A percentile compares a stretch with the other conserved stretches of the same genome.
phyloP scores from a whole-genome alignment of 169 alveolate species.

The Cardiosporidium cionae region DNA sequence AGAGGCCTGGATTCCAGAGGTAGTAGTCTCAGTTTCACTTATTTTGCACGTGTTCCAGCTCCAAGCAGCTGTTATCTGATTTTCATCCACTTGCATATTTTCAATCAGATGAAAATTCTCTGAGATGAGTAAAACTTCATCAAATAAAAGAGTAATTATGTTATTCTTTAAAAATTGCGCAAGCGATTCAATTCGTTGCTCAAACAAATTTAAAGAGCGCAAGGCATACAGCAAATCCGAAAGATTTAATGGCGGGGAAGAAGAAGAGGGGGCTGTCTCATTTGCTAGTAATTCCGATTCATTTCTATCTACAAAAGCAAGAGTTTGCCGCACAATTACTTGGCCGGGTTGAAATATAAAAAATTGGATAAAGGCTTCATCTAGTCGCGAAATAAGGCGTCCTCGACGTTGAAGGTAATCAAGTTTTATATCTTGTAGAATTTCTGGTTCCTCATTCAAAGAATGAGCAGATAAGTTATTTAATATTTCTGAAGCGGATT shows the following conservation, averaged over 20 bases:
- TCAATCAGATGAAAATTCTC: not conserved
- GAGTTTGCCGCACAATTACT: not conserved
- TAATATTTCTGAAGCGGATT: not conserved
- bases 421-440: not conserved
- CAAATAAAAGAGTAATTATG: not conserved
- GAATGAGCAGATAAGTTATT: not conserved
- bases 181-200: not conserved
- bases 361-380: not conserved
- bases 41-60: not conserved
- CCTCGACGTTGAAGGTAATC: not conserved
- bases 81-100: not conserved
- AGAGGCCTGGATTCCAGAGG: not conserved
- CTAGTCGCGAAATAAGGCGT: not conserved
- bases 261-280: too few species aligned
- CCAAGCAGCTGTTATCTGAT: not conserved
- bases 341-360: not conserved
- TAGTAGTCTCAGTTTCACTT: too few species aligned
- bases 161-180: not conserved
- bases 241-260: not conserved
- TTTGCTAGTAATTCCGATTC: not conserved
- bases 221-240: not conserved
- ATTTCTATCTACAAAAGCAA: not conserved
- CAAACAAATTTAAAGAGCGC: not conserved
- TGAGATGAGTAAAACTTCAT: not conserved
- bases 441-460: not conserved